These are phyloP conservation scores for Gyromitra esculenta DNA, from an alignment of 2,329 filamentous ascomycete species.

Conservation along the genomic window DNA sequence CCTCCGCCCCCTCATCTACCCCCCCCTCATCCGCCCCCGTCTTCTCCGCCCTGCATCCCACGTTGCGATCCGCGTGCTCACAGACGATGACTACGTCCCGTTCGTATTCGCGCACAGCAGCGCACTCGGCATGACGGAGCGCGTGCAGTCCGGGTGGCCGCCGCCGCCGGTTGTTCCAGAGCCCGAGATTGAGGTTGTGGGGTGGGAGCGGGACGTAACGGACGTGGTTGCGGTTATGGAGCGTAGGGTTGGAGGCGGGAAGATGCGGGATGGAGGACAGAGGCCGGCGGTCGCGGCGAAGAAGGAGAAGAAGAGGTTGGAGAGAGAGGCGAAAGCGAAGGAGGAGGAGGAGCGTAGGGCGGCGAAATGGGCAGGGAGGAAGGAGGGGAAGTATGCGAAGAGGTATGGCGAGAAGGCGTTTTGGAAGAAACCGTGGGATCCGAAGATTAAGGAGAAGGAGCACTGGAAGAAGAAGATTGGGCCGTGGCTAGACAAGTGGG, in stretches of 20 bases:
- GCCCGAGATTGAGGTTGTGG: conserved; percentile 18
- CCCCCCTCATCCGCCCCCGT: conserved; percentile 34
- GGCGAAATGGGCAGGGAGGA: background rate
- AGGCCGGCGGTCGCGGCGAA: background rate
- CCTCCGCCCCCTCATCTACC: conserved; percentile 46
- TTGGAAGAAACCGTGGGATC: background rate
- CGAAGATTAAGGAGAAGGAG: background rate
- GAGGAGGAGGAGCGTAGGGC: background rate
- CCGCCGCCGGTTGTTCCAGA: conserved; percentile 19
- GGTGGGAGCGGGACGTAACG: conserved; percentile 1
- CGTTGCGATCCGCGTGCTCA: conserved; percentile 4
- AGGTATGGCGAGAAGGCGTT: background rate
- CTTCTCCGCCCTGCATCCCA: conserved; percentile 47
- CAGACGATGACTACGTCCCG: conserved; percentile 44
- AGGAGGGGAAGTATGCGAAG: background rate
- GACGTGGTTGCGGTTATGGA: too few relatives aligned
- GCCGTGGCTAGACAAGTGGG: background rate
- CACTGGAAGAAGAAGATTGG: background rate
- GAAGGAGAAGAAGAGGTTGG: background rate
- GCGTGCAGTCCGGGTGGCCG: conserved; percentile 25
- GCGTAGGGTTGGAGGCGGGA: background rate
- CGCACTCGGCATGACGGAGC: too few relatives aligned
- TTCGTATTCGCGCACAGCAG: conserved; percentile 16
- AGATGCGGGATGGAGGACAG: background rate
- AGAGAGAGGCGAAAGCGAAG: background rate